phyloP scores from a whole-genome alignment of 257 asterid genomes.

The Leptodermis oblonga region DNA sequence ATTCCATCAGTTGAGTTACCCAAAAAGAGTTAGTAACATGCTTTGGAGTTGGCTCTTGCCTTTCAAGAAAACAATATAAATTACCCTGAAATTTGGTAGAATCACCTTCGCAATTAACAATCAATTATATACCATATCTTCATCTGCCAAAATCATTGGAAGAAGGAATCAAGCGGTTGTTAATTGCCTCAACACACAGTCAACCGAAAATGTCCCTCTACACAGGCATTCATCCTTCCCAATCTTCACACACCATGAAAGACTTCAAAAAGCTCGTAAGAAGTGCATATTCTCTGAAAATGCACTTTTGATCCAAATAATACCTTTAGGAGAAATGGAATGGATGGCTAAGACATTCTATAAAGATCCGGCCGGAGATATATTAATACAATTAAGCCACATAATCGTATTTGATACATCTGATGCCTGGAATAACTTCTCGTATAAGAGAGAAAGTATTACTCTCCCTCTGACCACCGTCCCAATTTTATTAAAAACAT shows the following conservation, averaged over 20 bases:
- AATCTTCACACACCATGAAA: constrained; percentile 22
- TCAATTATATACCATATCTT: background rate
- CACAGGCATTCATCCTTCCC: constrained; percentile 30
- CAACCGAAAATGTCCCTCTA: constrained; percentile 16
- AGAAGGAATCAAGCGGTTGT: background rate
- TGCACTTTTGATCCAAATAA: constrained; percentile 51
- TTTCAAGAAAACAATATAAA: background rate
- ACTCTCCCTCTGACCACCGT: too few species aligned
- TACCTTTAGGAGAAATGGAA: constrained; percentile 46
- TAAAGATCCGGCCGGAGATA: constrained; percentile 31
- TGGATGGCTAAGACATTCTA: constrained; percentile 27
- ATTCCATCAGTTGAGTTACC: too few species aligned
- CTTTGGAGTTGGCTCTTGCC: background rate
- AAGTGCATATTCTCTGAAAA: constrained; percentile 33
- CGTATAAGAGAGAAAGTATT: too few species aligned
- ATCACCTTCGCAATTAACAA: background rate
- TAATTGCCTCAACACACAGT: constrained; percentile 4
- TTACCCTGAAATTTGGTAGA: constrained; percentile 1
- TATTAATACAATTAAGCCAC: constrained; percentile 27
- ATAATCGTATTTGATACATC: too few species aligned
- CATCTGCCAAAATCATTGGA: background rate
- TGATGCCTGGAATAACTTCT: too few species aligned
- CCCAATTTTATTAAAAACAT: too few species aligned
- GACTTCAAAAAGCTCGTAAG: constrained; percentile 40
- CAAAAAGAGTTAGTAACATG: too few species aligned